Conservation (phyloP, 2,329 filamentous ascomycete species). For the Cytospora paraplurivora region DNA sequence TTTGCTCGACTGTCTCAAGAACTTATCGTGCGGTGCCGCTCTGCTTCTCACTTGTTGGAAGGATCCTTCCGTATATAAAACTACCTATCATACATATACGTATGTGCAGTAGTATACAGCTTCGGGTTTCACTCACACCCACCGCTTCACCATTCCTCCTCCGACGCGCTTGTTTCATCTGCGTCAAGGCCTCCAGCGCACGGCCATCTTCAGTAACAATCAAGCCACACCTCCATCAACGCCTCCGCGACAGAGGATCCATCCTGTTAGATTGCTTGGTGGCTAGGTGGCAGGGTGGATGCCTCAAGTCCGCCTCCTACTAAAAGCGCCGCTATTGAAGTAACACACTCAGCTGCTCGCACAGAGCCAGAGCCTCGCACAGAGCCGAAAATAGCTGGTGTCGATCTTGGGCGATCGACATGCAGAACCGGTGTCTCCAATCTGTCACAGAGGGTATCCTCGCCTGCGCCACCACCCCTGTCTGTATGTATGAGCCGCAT, state of each 20-base stretch:
- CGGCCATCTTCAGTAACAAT: neutral
- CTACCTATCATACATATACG: too few relatives aligned
- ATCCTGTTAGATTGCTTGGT: neutral
- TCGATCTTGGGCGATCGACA: slow-evolving; percentile 11
- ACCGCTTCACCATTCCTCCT: neutral
- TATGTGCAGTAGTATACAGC: too few relatives aligned
- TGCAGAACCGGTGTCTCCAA: slow-evolving; percentile 28
- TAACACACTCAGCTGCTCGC: neutral
- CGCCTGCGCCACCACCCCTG: slow-evolving; percentile 1
- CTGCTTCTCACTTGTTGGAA: too few relatives aligned
- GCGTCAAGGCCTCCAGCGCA: neutral
- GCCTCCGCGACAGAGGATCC: neutral
- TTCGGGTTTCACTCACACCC: neutral
- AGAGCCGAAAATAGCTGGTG: slow-evolving; percentile 8
- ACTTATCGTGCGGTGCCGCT: too few relatives aligned
- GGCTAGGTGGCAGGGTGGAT: neutral
- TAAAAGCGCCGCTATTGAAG: neutral
- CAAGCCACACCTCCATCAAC: neutral
- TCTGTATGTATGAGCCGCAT: neutral
- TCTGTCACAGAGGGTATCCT: slow-evolving; percentile 24
- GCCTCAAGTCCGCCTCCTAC: too few relatives aligned
- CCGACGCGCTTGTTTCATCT: slow-evolving; percentile 12
- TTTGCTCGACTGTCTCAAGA: too few relatives aligned
- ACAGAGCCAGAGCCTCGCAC: slow-evolving; percentile 4
- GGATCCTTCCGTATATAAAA: too few relatives aligned